A percentile compares a stretch with the other conserved stretches of the same genome.
phyloP scores from a whole-genome alignment of 768 basidiomycete species.

The Mycena pura region DNA sequence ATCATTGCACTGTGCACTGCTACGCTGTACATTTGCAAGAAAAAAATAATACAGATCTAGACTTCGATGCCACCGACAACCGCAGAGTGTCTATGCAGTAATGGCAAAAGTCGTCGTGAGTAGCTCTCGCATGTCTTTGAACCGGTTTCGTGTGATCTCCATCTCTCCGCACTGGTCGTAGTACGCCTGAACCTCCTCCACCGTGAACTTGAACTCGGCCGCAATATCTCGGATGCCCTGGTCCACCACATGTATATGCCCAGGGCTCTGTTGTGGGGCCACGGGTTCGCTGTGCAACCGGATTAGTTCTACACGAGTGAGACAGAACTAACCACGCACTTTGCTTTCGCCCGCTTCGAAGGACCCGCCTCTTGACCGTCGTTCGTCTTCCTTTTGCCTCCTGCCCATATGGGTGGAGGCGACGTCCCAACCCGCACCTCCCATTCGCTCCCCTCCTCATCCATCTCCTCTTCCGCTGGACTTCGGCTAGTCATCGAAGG shows the following conservation, averaged over 20 bases:
- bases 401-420: conserved; percentile 70
- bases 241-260: conserved; percentile 69
- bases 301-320: not conserved
- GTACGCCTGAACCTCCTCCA: conserved; percentile 79
- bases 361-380: conserved; percentile 45
- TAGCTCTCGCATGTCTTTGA: conserved; percentile 69
- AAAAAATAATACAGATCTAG: no score
- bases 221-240: conserved; percentile 72
- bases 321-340: conserved; percentile 39
- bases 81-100: conserved; percentile 35
- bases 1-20: no score
- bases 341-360: conserved; percentile 53
- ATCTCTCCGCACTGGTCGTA: conserved; percentile 79
- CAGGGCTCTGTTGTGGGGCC: conserved; percentile 35
- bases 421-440: conserved; percentile 65
- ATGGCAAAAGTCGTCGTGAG: conserved; percentile 47
- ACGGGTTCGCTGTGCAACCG: conserved; percentile 23
- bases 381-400: conserved; percentile 56
- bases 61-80: no score
- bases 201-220: conserved; percentile 69
- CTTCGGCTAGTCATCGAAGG: conserved; percentile 19
- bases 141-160: conserved; percentile 66
- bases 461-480: conserved; percentile 72
- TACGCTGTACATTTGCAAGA: no score
- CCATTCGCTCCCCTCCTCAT: conserved; percentile 73